Evolutionary conservation across 2,329 filamentous ascomycete species (phyloP).

Genomic region (Aspergillus fumigatiaffinis): DNA sequence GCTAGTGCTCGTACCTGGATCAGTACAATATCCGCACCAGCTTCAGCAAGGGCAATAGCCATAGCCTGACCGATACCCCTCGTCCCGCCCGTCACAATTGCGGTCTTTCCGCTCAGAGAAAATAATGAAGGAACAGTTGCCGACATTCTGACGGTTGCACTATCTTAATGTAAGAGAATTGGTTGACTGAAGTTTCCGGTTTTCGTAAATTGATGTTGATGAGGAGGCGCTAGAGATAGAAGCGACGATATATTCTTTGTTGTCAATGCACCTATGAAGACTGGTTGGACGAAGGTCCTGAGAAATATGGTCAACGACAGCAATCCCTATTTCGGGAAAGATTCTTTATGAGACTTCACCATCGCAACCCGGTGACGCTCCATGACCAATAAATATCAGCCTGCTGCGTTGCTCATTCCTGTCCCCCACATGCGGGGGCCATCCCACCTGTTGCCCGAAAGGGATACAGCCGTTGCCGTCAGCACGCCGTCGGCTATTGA

Average conservation of each 20-base stretch:
- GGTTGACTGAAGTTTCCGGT: background rate
- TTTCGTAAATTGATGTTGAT: background rate
- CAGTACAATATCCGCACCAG: slow-evolving; percentile 45
- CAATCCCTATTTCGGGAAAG: background rate
- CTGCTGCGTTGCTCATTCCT: background rate
- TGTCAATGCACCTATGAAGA: too few species aligned
- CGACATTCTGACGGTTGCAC: slow-evolving; percentile 20
- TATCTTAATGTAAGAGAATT: background rate
- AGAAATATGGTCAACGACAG: background rate
- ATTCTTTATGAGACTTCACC: background rate
- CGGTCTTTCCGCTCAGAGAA: slow-evolving; percentile 41
- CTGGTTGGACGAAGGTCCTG: too few species aligned
- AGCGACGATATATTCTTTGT: background rate
- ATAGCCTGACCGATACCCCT: slow-evolving; percentile 47
- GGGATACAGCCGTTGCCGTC: slow-evolving; percentile 13
- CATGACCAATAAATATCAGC: background rate
- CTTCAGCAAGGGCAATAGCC: slow-evolving; percentile 45
- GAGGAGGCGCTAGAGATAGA: background rate
- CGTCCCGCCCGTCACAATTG: slow-evolving; percentile 46
- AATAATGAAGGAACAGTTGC: slow-evolving; percentile 31
- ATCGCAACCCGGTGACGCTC: background rate
- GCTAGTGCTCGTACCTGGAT: slow-evolving; percentile 29
- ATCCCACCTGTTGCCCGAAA: background rate
- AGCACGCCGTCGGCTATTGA: slow-evolving; percentile 16
- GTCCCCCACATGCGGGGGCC: slow-evolving; percentile 1